Evolutionary conservation across 2,329 filamentous ascomycete genomes (phyloP).

Genomic region (Talaromyces sp.): DNA sequence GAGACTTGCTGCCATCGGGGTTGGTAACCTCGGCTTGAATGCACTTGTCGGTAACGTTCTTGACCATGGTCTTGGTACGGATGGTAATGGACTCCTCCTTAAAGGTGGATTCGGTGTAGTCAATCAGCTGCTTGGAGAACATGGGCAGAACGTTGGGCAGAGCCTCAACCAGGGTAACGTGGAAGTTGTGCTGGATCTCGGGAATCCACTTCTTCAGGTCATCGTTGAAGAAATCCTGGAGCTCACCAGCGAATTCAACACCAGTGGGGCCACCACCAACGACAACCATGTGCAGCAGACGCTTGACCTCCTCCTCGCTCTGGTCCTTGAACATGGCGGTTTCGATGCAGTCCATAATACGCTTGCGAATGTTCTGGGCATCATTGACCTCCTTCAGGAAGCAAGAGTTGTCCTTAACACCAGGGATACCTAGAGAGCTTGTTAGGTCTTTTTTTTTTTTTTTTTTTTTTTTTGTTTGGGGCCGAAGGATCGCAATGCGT

Average conservation of each 20-base stretch:
- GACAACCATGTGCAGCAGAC: slow-evolving; percentile 96
- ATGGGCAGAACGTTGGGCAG: slow-evolving; percentile 92
- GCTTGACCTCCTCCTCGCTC: slow-evolving; percentile 81
- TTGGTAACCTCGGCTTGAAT: slow-evolving; percentile 86
- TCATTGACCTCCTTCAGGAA: slow-evolving; percentile 99
- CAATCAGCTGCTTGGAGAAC: slow-evolving; percentile 98
- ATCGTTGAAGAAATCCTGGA: slow-evolving; percentile 98
- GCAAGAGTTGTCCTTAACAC: slow-evolving; percentile 91
- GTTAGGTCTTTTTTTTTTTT: not conserved
- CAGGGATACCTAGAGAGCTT: slow-evolving; percentile 69
- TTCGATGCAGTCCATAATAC: slow-evolving; percentile 99
- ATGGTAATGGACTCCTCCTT: slow-evolving; percentile 98
- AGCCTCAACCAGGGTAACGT: slow-evolving; percentile 95
- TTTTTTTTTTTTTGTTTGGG: not conserved
- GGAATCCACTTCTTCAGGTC: slow-evolving; percentile 98
- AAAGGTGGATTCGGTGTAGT: slow-evolving; percentile 98
- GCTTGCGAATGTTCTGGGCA: slow-evolving; percentile 93
- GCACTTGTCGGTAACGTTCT: slow-evolving; percentile 88
- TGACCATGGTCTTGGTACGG: slow-evolving; percentile 98
- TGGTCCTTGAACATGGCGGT: slow-evolving; percentile 99
- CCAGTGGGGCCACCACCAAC: slow-evolving; percentile 92
- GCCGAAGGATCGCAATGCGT: slow-evolving; percentile 5
- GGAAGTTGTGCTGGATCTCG: slow-evolving; percentile 91
- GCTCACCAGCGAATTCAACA: slow-evolving; percentile 97
- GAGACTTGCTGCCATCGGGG: slow-evolving; percentile 81